phyloP scores from a whole-genome alignment of 257 asterid genomes.

The Mentha longifolia region DNA sequence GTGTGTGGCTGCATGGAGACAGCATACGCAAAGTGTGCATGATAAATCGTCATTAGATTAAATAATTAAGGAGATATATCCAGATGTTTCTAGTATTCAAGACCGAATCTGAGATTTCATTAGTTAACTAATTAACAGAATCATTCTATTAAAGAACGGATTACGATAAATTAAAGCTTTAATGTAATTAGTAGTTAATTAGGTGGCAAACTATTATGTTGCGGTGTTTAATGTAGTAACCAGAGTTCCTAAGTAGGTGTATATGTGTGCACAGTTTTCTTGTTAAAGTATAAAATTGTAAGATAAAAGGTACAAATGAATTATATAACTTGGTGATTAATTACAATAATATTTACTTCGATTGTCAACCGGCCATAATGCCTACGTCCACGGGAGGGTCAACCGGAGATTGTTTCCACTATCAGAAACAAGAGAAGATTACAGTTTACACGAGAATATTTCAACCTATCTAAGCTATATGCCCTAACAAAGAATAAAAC shows the following conservation, averaged over 20 bases:
- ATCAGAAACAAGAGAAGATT: too few relatives aligned
- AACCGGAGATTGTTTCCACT: too few relatives aligned
- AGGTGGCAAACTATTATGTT: neutral
- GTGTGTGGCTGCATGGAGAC: conserved; percentile 54
- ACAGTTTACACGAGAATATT: too few relatives aligned
- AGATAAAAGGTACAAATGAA: neutral
- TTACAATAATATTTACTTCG: neutral
- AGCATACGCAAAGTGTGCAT: conserved; percentile 35
- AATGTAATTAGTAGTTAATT: neutral
- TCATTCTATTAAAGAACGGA: neutral
- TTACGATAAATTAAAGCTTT: neutral
- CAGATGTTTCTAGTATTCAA: conserved; percentile 25
- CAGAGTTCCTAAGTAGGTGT: neutral
- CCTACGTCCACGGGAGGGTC: too few relatives aligned
- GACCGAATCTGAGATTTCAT: conserved; percentile 11
- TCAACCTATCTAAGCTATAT: too few relatives aligned
- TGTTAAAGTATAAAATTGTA: neutral
- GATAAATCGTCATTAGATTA: conserved; percentile 29
- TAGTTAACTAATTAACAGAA: conserved; percentile 12
- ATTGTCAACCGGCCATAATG: too few relatives aligned
- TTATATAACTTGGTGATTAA: neutral
- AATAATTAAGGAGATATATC: conserved; percentile 16
- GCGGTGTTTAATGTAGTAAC: conserved; percentile 2
- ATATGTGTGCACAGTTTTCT: neutral
- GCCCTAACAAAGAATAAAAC: too few relatives aligned